Conservation (phyloP, 2,329 filamentous ascomycete species). For the Sporothrix humicola region DNA sequence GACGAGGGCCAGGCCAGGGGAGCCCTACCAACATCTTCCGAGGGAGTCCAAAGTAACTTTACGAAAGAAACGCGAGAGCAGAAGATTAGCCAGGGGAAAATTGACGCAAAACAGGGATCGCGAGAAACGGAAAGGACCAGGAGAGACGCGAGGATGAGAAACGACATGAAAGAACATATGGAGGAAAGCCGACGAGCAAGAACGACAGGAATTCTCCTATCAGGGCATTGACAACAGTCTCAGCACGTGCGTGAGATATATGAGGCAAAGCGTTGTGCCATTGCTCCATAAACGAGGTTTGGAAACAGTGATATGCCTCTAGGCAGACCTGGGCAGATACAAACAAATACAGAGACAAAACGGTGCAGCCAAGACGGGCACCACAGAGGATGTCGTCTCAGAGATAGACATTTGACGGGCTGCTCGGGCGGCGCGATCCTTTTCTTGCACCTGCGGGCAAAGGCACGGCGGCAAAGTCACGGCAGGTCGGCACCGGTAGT, state of each 20-base stretch:
- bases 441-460: constrained; percentile 2
- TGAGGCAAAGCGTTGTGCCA: constrained; percentile 5
- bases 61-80: not conserved
- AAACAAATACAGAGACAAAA: not conserved
- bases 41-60: not conserved
- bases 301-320: not conserved
- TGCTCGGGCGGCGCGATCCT: constrained; percentile 14
- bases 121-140: not conserved
- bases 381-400: not conserved
- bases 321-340: not conserved
- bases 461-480: not conserved
- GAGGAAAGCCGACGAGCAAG: not conserved
- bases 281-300: not conserved
- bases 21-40: not conserved
- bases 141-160: not conserved
- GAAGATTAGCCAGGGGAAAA: not conserved
- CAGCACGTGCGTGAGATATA: constrained; percentile 22
- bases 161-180: not conserved
- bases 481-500: constrained; percentile 9
- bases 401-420: constrained; percentile 20
- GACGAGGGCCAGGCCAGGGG: constrained; percentile 4
- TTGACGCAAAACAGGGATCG: not conserved
- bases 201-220: not conserved
- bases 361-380: not conserved
- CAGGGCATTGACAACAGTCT: not conserved